Conservation (phyloP, 2,329 filamentous ascomycete genomes). For the Fusarium tanahbumbuense region DNA sequence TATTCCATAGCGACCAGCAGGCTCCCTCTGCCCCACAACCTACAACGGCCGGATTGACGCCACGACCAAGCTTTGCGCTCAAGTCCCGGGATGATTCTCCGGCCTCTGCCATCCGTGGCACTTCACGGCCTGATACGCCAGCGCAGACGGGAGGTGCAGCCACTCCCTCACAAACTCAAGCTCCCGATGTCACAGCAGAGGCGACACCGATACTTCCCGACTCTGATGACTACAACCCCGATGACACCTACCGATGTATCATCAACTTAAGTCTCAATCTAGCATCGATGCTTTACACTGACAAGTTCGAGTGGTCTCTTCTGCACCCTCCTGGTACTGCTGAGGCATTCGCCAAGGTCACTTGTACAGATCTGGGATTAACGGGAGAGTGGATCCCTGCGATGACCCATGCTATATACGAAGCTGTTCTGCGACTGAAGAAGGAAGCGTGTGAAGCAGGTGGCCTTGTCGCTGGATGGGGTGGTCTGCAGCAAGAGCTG, state of each 20-base stretch:
- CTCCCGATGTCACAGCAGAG: constrained; percentile 72
- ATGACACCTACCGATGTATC: constrained; percentile 95
- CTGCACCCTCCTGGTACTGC: constrained; percentile 91
- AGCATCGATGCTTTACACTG: constrained; percentile 90
- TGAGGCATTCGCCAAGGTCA: constrained; percentile 91
- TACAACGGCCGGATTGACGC: constrained; percentile 40
- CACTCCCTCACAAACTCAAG: constrained; percentile 60
- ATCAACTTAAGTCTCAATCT: constrained; percentile 92
- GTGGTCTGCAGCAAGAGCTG: constrained; percentile 71
- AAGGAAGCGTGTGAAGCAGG: constrained; percentile 97
- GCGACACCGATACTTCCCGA: constrained; percentile 71
- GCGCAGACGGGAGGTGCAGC: constrained; percentile 62
- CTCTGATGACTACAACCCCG: constrained; percentile 83
- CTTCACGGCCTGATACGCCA: constrained; percentile 68
- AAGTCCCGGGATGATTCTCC: constrained; percentile 56
- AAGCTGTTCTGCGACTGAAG: constrained; percentile 90
- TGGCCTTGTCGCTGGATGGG: constrained; percentile 81
- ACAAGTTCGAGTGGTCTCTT: constrained; percentile 98
- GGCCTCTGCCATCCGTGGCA: constrained; percentile 48
- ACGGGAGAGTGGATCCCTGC: constrained; percentile 93
- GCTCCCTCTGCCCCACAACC: constrained; percentile 41
- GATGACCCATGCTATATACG: constrained; percentile 96
- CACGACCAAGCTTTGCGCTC: constrained; percentile 46
- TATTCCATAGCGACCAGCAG: constrained; percentile 76
- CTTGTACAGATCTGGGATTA: constrained; percentile 90